Evolutionary conservation across 371 early-diverging fungal species (phyloP).

Genomic region (Mycotypha africana): DNA sequence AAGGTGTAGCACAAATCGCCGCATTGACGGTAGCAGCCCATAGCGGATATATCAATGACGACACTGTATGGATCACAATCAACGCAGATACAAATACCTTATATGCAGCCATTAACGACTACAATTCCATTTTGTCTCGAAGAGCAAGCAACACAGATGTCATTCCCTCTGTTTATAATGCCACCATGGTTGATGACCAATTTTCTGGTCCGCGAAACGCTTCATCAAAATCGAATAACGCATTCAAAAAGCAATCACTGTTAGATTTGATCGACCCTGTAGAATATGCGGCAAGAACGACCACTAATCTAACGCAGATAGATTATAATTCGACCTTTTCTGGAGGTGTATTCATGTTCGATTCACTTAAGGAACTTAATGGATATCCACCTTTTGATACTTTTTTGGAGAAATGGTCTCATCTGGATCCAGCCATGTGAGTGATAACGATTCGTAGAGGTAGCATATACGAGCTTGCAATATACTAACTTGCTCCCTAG

Average conservation of each 20-base stretch:
- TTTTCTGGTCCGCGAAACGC: no score
- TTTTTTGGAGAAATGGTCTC: slow-evolving; percentile 42
- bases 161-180: slow-evolving; percentile 4
- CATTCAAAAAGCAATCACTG: slow-evolving; percentile 4
- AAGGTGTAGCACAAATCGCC: slow-evolving; percentile 32
- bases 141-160: slow-evolving; percentile 11
- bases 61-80: slow-evolving; percentile 35
- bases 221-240: background rate
- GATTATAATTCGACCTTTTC: slow-evolving; percentile 34
- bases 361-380: slow-evolving; percentile 23
- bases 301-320: slow-evolving; percentile 16
- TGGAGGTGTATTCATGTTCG: slow-evolving; percentile 36
- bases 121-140: slow-evolving; percentile 19
- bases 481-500: no score
- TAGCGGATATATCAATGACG: slow-evolving; percentile 33
- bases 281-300: slow-evolving; percentile 20
- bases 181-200: background rate
- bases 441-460: background rate
- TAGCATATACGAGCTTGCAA: no score
- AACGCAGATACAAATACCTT: slow-evolving; percentile 15
- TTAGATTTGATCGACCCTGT: slow-evolving; percentile 18
- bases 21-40: slow-evolving; percentile 34
- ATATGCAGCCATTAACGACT: slow-evolving; percentile 11
- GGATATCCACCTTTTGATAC: slow-evolving; percentile 42
- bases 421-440: slow-evolving; percentile 42